phyloP scores from a whole-genome alignment of 257 asterid genomes.

The Ilex asprella region DNA sequence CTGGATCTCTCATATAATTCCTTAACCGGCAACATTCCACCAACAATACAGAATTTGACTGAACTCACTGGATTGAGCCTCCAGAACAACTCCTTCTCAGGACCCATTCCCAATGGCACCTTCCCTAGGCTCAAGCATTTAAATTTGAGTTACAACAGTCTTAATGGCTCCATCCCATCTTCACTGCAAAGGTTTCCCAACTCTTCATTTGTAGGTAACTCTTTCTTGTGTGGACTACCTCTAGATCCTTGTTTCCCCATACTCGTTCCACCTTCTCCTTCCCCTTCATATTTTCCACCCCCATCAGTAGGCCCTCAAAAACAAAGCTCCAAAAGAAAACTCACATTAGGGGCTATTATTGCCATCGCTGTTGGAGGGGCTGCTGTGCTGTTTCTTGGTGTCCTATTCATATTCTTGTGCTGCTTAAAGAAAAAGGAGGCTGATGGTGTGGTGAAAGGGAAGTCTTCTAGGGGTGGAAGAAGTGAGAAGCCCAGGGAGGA shows the following conservation, averaged over 20 bases:
- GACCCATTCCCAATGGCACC: slow-evolving; percentile 48
- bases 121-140: slow-evolving; percentile 39
- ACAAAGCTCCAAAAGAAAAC: slow-evolving; percentile 31
- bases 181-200: slow-evolving; percentile 44
- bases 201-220: slow-evolving; percentile 66
- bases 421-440: slow-evolving; percentile 43
- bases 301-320: slow-evolving; percentile 19
- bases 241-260: slow-evolving; percentile 40
- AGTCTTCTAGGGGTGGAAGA: slow-evolving; percentile 58
- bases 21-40: slow-evolving; percentile 45
- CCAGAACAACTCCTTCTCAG: slow-evolving; percentile 65
- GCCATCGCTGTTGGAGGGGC: slow-evolving; percentile 84
- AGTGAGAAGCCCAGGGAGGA: slow-evolving; percentile 78
- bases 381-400: slow-evolving; percentile 40
- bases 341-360: slow-evolving; percentile 53
- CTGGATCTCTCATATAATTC: slow-evolving; percentile 57
- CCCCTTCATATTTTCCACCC: slow-evolving; percentile 26
- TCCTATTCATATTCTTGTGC: slow-evolving; percentile 40
- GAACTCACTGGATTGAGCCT: slow-evolving; percentile 50
- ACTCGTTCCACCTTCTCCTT: slow-evolving; percentile 41
- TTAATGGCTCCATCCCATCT: slow-evolving; percentile 61
- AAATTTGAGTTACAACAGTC: slow-evolving; percentile 58
- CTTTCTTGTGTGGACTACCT: slow-evolving; percentile 57
- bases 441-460: slow-evolving; percentile 47
- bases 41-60: slow-evolving; percentile 38